A percentile compares a stretch with the other conserved stretches of the same genome.
phyloP scores from a whole-genome alignment of 306 rosid species.

The Boehmeria nivea region DNA sequence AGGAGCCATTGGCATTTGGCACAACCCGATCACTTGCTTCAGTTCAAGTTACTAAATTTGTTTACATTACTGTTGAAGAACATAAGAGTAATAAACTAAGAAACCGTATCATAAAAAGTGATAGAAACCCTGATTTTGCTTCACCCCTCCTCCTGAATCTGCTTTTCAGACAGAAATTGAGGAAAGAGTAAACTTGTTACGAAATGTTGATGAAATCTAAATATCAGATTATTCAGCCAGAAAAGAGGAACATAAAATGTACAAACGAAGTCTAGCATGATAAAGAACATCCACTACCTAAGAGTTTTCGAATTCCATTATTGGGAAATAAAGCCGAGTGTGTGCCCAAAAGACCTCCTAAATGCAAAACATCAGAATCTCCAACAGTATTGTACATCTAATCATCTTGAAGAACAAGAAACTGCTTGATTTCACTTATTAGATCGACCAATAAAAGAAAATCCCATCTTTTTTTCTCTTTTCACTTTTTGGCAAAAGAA shows the following conservation, averaged over 20 bases:
- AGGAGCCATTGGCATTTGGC: background rate
- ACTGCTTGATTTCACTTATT: no score
- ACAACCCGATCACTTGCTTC: background rate
- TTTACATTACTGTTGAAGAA: no score
- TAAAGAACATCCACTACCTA: background rate
- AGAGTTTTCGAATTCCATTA: background rate
- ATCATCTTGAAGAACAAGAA: no score
- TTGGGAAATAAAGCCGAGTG: background rate
- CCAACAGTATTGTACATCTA: no score
- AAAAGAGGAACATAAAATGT: background rate
- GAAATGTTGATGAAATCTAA: no score
- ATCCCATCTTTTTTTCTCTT: background rate
- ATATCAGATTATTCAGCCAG: background rate
- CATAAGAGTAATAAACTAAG: background rate
- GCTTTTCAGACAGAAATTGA: background rate
- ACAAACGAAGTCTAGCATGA: no score
- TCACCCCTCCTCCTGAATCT: background rate
- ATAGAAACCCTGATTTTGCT: background rate
- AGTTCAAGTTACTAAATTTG: background rate
- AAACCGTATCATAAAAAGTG: background rate
- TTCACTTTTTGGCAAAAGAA: background rate
- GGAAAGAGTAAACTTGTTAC: constrained; percentile 1
- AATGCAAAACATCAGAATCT: background rate
- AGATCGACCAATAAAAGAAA: background rate
- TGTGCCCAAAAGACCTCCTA: background rate